Conservation (phyloP, 352 stramenopile genomes). For the Pythium aquatile region DNA sequence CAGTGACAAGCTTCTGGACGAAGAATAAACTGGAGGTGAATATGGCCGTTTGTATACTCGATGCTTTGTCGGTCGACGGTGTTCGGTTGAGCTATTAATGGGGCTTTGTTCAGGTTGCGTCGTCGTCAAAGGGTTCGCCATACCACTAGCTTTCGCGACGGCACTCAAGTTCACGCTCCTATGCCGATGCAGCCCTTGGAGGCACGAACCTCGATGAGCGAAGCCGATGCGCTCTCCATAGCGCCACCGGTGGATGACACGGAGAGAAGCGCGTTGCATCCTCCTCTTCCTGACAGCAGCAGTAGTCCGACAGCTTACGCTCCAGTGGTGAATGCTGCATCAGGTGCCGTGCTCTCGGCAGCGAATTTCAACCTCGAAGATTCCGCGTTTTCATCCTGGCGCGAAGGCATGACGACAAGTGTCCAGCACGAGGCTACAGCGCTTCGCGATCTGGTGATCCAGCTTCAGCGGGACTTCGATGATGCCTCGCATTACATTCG, state of each 20-base stretch:
- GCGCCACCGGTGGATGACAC: neutral
- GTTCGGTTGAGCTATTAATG: slow-evolving; percentile 1
- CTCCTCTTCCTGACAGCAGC: neutral
- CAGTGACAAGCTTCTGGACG: slow-evolving; percentile 42
- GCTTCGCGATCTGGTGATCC: slow-evolving; percentile 34
- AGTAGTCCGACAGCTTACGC: neutral
- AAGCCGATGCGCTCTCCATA: neutral
- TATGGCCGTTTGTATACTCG: neutral
- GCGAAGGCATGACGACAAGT: slow-evolving; percentile 32
- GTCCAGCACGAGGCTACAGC: slow-evolving; percentile 26
- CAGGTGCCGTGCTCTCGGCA: slow-evolving; percentile 4
- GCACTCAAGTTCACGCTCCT: neutral
- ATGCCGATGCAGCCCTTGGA: neutral
- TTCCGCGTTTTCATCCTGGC: slow-evolving; percentile 39
- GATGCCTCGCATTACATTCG: slow-evolving; percentile 56
- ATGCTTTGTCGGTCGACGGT: neutral
- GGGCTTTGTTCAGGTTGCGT: neutral
- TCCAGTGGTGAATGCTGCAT: neutral
- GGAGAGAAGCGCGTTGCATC: neutral
- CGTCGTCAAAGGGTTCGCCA: neutral
- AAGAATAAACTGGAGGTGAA: slow-evolving; percentile 17
- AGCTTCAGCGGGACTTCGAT: slow-evolving; percentile 52
- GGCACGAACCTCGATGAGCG: neutral
- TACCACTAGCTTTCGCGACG: neutral
- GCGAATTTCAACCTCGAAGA: slow-evolving; percentile 17